A percentile compares a stretch with the other conserved stretches of the same genome.
Evolutionary conservation across 371 early-diverging fungal species (phyloP).

Genomic region (Choanephora cucurbitarum): DNA sequence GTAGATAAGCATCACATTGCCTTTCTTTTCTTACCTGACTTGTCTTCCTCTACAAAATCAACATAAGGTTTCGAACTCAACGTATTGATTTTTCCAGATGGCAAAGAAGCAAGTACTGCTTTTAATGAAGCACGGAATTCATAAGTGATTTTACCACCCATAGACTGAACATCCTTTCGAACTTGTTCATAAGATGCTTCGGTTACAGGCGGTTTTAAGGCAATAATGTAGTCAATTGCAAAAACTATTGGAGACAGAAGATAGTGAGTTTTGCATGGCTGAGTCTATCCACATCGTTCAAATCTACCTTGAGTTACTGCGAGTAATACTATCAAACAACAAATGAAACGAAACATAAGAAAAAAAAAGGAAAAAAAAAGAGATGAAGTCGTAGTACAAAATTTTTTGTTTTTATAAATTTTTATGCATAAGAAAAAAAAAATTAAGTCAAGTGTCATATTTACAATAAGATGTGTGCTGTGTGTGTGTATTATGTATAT

Average conservation of each 20-base stretch:
- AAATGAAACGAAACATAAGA: neutral
- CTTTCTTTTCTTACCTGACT: conserved; percentile 23
- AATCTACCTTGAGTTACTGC: neutral
- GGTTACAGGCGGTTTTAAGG: conserved; percentile 21
- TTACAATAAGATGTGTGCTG: neutral
- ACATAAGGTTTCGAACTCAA: conserved; percentile 22
- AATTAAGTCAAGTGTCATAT: no score
- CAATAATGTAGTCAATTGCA: conserved; percentile 23
- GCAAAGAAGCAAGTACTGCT: conserved; percentile 22
- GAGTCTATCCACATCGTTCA: neutral
- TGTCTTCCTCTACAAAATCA: conserved; percentile 31
- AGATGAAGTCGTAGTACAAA: neutral
- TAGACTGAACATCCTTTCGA: conserved; percentile 20
- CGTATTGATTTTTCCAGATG: conserved; percentile 15
- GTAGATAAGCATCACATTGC: neutral
- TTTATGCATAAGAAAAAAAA: neutral
- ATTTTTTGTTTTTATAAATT: no score
- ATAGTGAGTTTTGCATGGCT: no score
- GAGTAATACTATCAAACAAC: neutral
- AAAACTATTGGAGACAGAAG: conserved; percentile 3
- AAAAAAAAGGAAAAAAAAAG: neutral
- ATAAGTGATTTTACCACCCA: conserved; percentile 23
- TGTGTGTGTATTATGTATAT: conserved; percentile 5
- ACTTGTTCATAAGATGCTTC: conserved; percentile 19
- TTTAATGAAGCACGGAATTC: conserved; percentile 26